phyloP scores from a whole-genome alignment of 2,329 filamentous ascomycete species.

The Paraconiothyrium sp. region DNA sequence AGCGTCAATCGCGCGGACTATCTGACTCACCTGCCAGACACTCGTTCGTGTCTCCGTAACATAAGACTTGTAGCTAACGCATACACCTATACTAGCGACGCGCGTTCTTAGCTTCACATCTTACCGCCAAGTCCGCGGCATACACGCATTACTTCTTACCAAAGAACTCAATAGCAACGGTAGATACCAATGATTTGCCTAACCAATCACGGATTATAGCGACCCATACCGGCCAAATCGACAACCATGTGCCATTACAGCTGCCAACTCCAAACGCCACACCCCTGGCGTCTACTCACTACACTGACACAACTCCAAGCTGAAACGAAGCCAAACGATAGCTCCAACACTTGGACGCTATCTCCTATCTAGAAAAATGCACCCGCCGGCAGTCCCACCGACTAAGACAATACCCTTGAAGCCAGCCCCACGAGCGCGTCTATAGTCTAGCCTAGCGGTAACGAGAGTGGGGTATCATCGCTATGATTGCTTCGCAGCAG shows the following conservation, averaged over 20 bases:
- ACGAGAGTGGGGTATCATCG: constrained; percentile 23
- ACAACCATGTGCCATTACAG: background rate
- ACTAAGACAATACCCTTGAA: constrained; percentile 13
- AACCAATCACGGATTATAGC: too few species aligned
- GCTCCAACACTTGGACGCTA: constrained; percentile 22
- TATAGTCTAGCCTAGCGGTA: constrained; percentile 19
- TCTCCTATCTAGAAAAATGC: constrained; percentile 5
- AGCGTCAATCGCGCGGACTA: too few species aligned
- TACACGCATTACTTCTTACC: too few species aligned
- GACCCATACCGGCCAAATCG: too few species aligned
- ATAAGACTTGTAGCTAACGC: too few species aligned
- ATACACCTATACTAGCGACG: too few species aligned
- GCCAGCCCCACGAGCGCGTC: constrained; percentile 18
- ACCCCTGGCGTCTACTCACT: background rate
- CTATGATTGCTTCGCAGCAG: background rate
- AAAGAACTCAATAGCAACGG: too few species aligned
- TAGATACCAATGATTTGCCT: too few species aligned
- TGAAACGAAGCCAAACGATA: constrained; percentile 7
- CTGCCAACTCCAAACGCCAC: background rate
- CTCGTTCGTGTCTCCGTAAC: too few species aligned
- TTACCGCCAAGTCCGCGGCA: too few species aligned
- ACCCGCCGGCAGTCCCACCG: background rate
- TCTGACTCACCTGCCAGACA: too few species aligned
- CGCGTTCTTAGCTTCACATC: too few species aligned
- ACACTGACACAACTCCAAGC: background rate